phyloP scores from a whole-genome alignment of 2,329 filamentous ascomycete species.

The Pezicula rhizophila region DNA sequence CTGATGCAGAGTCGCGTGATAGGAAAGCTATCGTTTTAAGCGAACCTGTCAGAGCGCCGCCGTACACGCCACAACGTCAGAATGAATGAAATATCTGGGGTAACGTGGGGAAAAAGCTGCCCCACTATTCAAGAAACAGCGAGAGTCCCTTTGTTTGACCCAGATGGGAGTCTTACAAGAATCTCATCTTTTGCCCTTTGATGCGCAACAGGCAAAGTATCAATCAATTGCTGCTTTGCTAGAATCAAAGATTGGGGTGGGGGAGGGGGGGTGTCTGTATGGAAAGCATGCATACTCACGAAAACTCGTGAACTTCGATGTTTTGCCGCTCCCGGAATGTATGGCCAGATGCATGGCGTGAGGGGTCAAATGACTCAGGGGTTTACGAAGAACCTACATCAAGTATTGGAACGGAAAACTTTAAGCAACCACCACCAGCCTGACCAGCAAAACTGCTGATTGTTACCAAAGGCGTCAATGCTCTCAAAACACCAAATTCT shows the following conservation, averaged over 20 bases:
- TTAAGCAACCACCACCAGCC: too few relatives aligned
- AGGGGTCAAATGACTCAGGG: neutral
- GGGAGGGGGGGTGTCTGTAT: too few relatives aligned
- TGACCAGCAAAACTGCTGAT: neutral
- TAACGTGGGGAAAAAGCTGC: neutral
- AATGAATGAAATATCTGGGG: conserved; percentile 1
- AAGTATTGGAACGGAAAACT: neutral
- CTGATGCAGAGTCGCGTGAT: neutral
- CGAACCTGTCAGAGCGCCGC: neutral
- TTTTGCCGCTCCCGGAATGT: neutral
- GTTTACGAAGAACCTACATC: neutral
- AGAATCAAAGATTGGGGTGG: too few relatives aligned
- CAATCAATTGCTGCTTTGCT: too few relatives aligned
- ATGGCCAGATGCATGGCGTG: neutral
- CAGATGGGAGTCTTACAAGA: neutral
- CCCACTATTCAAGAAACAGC: neutral
- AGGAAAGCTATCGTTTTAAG: neutral
- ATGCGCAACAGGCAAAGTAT: too few relatives aligned
- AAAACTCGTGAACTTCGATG: neutral
- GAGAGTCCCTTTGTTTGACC: neutral
- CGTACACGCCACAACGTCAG: neutral
- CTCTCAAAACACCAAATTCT: neutral
- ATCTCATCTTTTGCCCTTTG: too few relatives aligned
- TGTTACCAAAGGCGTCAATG: neutral
- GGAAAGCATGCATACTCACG: neutral